Conservation (phyloP, 1,284 basidiomycete genomes). For the Cerioporus squamosus region DNA sequence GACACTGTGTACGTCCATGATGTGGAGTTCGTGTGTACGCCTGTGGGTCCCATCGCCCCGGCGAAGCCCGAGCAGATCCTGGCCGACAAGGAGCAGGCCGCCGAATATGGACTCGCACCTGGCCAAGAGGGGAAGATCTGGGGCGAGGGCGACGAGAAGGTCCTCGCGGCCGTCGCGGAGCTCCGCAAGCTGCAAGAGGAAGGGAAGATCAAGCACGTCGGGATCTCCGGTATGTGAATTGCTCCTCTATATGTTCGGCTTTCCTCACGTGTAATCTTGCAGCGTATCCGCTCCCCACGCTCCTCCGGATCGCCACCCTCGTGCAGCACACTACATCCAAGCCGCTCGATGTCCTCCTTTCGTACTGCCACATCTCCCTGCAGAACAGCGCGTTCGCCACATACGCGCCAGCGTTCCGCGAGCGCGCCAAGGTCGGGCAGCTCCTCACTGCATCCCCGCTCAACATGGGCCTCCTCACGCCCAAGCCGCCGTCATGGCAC, state of each 20-base stretch:
- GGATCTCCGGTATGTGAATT: slow-evolving; percentile 72
- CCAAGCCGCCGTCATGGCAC: slow-evolving; percentile 81
- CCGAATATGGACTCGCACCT: slow-evolving; percentile 62
- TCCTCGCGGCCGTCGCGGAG: slow-evolving; percentile 77
- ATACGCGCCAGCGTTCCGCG: slow-evolving; percentile 65
- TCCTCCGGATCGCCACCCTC: slow-evolving; percentile 84
- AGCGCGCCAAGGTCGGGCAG: slow-evolving; percentile 69
- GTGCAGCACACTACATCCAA: slow-evolving; percentile 65
- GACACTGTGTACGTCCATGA: slow-evolving; percentile 93
- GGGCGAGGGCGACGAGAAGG: slow-evolving; percentile 80
- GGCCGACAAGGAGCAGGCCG: slow-evolving; percentile 44
- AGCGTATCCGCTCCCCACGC: slow-evolving; percentile 88
- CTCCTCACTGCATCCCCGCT: slow-evolving; percentile 89
- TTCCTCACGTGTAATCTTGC: neutral
- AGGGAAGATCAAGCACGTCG: slow-evolving; percentile 81
- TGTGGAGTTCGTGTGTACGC: slow-evolving; percentile 82
- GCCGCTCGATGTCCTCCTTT: slow-evolving; percentile 82
- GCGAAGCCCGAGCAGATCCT: slow-evolving; percentile 66
- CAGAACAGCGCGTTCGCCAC: slow-evolving; percentile 73
- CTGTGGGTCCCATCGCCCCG: slow-evolving; percentile 50
- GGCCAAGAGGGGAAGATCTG: slow-evolving; percentile 63
- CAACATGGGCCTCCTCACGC: slow-evolving; percentile 88
- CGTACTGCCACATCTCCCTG: slow-evolving; percentile 88
- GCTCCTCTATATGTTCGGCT: neutral
- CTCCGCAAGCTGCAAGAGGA: slow-evolving; percentile 79